These are phyloP conservation scores for Chrysoporthe puriensis DNA, from an alignment of 2,329 filamentous ascomycete species.

Conservation along the genomic window DNA sequence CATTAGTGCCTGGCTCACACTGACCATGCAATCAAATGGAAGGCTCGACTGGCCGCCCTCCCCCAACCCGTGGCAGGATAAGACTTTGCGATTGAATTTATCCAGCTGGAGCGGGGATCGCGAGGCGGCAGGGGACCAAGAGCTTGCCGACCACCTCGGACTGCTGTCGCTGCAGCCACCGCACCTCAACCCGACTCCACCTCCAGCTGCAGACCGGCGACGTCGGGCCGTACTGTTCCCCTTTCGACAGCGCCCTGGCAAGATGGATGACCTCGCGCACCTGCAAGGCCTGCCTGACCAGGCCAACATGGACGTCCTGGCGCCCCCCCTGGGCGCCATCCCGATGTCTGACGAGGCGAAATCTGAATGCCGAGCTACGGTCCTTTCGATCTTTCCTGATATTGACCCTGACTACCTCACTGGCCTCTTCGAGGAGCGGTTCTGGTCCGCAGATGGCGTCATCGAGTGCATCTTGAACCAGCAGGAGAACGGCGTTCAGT, in stretches of 20 bases:
- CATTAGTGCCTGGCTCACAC: not conserved
- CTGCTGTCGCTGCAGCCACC: not conserved
- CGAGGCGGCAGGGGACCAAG: slow-evolving; percentile 1
- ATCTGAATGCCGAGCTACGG: slow-evolving; percentile 35
- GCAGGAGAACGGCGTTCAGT: slow-evolving; percentile 42
- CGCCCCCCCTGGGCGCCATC: too few relatives aligned
- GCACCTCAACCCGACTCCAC: not conserved
- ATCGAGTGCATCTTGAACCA: slow-evolving; percentile 46
- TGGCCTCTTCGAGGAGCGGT: slow-evolving; percentile 33
- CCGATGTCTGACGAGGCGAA: slow-evolving; percentile 8
- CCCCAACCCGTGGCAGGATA: not conserved
- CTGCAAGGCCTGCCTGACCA: not conserved
- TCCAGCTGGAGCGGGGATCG: not conserved
- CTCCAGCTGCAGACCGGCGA: not conserved
- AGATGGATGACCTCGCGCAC: not conserved
- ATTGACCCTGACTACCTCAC: slow-evolving; percentile 47
- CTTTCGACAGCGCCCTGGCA: not conserved
- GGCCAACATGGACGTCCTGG: too few relatives aligned
- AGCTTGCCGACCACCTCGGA: not conserved
- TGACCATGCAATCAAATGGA: slow-evolving; percentile 1
- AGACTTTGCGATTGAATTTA: not conserved
- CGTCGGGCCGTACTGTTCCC: not conserved
- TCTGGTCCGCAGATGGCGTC: slow-evolving; percentile 37
- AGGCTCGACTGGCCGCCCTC: not conserved
- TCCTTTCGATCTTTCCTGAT: slow-evolving; percentile 48